These are phyloP conservation scores for Chaetomium tenue DNA, from an alignment of 495 filamentous ascomycete genomes.

Conservation along the genomic window DNA sequence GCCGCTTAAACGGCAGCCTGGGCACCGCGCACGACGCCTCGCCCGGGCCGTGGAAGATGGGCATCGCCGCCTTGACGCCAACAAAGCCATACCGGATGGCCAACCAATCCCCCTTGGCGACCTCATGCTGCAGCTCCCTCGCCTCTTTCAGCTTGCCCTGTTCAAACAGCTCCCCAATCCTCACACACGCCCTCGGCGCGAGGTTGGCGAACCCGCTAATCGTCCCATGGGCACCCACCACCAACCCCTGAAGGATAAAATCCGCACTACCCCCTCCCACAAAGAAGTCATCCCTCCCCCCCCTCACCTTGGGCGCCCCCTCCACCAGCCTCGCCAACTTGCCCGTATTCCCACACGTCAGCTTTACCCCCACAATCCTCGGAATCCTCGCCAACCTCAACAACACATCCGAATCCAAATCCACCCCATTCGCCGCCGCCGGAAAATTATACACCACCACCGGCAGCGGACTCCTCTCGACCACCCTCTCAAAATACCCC, in stretches of 20 bases:
- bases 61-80: conserved; percentile 77
- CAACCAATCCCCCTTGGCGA: conserved; percentile 77
- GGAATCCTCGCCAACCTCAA: conserved; percentile 70
- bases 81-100: conserved; percentile 77
- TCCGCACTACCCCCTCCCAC: conserved; percentile 81
- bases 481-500: conserved; percentile 70
- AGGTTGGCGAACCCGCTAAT: conserved; percentile 82
- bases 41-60: conserved; percentile 72
- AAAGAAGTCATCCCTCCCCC: conserved; percentile 57
- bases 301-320: conserved; percentile 44
- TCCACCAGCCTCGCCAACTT: conserved; percentile 79
- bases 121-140: conserved; percentile 63
- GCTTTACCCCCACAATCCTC: conserved; percentile 78
- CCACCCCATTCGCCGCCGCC: conserved; percentile 75
- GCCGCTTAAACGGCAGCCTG: conserved; percentile 28
- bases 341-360: conserved; percentile 84
- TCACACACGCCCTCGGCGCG: conserved; percentile 68
- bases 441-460: conserved; percentile 86
- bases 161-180: conserved; percentile 69
- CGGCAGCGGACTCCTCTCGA: conserved; percentile 65
- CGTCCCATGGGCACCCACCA: conserved; percentile 72
- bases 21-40: conserved; percentile 26
- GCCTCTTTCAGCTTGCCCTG: conserved; percentile 68
- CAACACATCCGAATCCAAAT: conserved; percentile 78
- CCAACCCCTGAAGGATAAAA: conserved; percentile 75